These are phyloP conservation scores for Cenchrus fungigraminus DNA, from an alignment of 176 grass and related monocot genomes.

Conservation along the genomic window DNA sequence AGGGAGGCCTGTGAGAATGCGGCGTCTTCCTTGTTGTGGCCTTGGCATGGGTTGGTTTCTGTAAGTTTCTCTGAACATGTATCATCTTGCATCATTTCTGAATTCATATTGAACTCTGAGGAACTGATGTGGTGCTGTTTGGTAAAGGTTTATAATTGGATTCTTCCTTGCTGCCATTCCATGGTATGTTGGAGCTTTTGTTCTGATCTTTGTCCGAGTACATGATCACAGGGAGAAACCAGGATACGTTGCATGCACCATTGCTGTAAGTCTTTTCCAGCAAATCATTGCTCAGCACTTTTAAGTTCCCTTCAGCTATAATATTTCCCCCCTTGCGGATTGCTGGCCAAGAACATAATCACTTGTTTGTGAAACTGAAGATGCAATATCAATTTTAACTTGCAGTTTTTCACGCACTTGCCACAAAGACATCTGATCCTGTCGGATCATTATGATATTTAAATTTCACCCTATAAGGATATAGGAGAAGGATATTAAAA, in stretches of 20 bases:
- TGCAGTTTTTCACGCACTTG: background rate
- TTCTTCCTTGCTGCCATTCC: conserved; percentile 96
- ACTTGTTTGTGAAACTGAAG: background rate
- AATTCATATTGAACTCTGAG: conserved; percentile 21
- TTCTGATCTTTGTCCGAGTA: conserved; percentile 77
- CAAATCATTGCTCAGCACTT: background rate
- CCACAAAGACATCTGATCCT: background rate
- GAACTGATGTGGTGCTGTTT: conserved; percentile 38
- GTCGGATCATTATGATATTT: background rate
- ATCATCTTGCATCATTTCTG: conserved; percentile 8
- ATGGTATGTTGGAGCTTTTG: conserved; percentile 94
- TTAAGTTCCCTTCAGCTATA: background rate
- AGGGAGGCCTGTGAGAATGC: conserved; percentile 85
- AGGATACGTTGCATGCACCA: conserved; percentile 92
- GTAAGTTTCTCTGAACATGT: conserved; percentile 59
- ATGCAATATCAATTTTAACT: background rate
- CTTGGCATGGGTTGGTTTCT: conserved; percentile 89
- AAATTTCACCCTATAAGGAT: background rate
- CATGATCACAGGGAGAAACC: conserved; percentile 92
- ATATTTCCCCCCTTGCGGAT: conserved; percentile 15
- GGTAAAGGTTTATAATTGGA: conserved; percentile 78
- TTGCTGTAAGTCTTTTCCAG: conserved; percentile 73
- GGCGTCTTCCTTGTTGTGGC: conserved; percentile 80
- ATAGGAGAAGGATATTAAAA: conserved; percentile 6
- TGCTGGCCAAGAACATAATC: background rate